A percentile compares a stretch with the other conserved stretches of the same genome.
Conservation (phyloP, 202 grass and related monocot genomes). For the Zoysia matrella region DNA sequence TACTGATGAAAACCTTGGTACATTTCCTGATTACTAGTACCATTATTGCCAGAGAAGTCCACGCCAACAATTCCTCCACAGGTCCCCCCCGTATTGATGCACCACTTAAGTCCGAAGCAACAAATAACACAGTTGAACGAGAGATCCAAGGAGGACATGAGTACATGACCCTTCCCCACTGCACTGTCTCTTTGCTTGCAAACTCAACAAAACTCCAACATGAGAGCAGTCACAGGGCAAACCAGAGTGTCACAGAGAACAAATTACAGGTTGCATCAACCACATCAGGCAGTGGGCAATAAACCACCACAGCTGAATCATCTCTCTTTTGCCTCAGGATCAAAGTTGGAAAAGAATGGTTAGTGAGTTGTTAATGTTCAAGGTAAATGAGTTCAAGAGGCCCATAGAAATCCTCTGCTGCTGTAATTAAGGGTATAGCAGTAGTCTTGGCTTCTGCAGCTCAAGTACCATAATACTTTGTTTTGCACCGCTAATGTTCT, state of each 20-base stretch:
- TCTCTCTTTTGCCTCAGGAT: neutral
- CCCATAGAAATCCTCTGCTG: slow-evolving; percentile 36
- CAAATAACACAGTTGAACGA: neutral
- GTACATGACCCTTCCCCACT: slow-evolving; percentile 9
- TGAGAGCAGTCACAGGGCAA: slow-evolving; percentile 15
- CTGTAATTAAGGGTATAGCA: slow-evolving; percentile 47
- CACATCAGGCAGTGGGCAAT: neutral
- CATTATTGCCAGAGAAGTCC: neutral
- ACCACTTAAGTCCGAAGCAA: slow-evolving; percentile 6
- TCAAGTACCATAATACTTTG: slow-evolving; percentile 27
- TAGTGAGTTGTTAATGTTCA: neutral
- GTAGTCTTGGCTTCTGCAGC: slow-evolving; percentile 52
- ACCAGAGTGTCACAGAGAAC: slow-evolving; percentile 16
- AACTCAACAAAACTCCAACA: slow-evolving; percentile 11
- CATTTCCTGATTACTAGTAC: neutral
- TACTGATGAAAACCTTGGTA: neutral
- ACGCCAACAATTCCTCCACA: neutral
- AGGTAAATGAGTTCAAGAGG: slow-evolving; percentile 50
- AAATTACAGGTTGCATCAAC: slow-evolving; percentile 33
- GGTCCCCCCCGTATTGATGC: neutral
- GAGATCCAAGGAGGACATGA: slow-evolving; percentile 7
- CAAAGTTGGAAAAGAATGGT: slow-evolving; percentile 2
- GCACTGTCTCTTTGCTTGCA: slow-evolving; percentile 24
- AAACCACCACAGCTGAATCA: no score
- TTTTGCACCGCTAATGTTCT: neutral